phyloP scores from a whole-genome alignment of 2,329 filamentous ascomycete genomes.

The Neonectria coccinea region DNA sequence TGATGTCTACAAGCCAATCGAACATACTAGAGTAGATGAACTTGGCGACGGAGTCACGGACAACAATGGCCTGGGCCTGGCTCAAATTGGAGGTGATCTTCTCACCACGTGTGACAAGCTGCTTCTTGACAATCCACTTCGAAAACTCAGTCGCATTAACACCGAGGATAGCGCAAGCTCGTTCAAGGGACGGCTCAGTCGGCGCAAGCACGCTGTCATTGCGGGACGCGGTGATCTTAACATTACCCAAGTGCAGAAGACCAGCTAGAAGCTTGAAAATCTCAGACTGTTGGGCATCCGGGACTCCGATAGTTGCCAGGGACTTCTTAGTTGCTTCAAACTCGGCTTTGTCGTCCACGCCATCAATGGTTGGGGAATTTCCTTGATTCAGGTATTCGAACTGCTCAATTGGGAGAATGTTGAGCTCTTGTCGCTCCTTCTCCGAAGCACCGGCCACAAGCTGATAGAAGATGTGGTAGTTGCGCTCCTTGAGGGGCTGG shows the following conservation, averaged over 20 bases:
- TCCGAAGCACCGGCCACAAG: slow-evolving; percentile 92
- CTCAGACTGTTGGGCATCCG: slow-evolving; percentile 77
- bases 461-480: slow-evolving; percentile 99
- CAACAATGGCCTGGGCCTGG: slow-evolving; percentile 92
- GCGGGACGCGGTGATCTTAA: slow-evolving; percentile 92
- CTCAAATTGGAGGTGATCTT: slow-evolving; percentile 97
- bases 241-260: slow-evolving; percentile 92
- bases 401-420: slow-evolving; percentile 84
- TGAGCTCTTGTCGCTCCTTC: slow-evolving; percentile 81
- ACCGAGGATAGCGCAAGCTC: slow-evolving; percentile 86
- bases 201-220: slow-evolving; percentile 87
- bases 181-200: slow-evolving; percentile 83
- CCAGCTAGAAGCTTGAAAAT: slow-evolving; percentile 94
- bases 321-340: slow-evolving; percentile 90
- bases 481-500: slow-evolving; percentile 95
- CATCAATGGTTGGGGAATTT: slow-evolving; percentile 88
- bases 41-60: slow-evolving; percentile 97
- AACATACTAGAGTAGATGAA: slow-evolving; percentile 99
- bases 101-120: slow-evolving; percentile 93
- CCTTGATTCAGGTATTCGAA: slow-evolving; percentile 98
- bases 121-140: slow-evolving; percentile 99
- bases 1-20: slow-evolving; percentile 98
- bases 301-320: slow-evolving; percentile 87
- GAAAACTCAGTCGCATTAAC: slow-evolving; percentile 89
- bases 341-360: slow-evolving; percentile 94